Base-by-base conservation (phyloP, 164 flowering plant species). In the Hamamelis virginiana region DNA sequence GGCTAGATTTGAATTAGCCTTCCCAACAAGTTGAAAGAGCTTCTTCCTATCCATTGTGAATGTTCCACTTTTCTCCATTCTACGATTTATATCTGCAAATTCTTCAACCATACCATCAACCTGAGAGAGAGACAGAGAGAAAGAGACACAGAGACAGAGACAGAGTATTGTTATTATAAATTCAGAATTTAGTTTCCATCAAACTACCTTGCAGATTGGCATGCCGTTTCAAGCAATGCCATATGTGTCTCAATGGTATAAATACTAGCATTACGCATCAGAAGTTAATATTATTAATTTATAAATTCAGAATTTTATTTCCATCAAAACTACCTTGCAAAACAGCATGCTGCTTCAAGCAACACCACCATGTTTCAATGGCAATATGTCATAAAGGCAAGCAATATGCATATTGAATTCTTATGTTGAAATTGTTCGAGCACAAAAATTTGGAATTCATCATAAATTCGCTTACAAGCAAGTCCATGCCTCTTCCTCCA, bases 21-120 rank as follows among this genome's bases (percentile, higher is more conserved):
- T 92, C 67, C 97, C 97, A 66, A 92, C 95, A 70, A 92, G 92
- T 73, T 90, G 90, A 80, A 92, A 85, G 47, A 92, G 91, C 82
- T 90, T 88, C 76, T 80, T 90, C 77, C 92, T 74, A 11, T 84
- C 72, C 97, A 92, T 90, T 21, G 93, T 87, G 78, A 92, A 92
- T 69, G 90, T 90, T 59, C 97, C 97, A 25, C 82, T 83, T 82
- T 88, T 88, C 74, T 88, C 93, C 97, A 92, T 88, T 47, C 65
- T 85, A 41, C 97, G 95, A 69, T 92, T 92, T 76, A 92, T 92
- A 69, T 85, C 84, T 25, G 93, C 82, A 75, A 92, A 92, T 75
- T 87, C 89, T 81, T 84, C 86, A 64, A 92, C 87, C 87, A 92
- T 83, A 56, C 87, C 84, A 82, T 92, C 97, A 80, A 92, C 83